Conservation (phyloP, 2,329 filamentous ascomycete genomes). For the Fusarium tuaranense region DNA sequence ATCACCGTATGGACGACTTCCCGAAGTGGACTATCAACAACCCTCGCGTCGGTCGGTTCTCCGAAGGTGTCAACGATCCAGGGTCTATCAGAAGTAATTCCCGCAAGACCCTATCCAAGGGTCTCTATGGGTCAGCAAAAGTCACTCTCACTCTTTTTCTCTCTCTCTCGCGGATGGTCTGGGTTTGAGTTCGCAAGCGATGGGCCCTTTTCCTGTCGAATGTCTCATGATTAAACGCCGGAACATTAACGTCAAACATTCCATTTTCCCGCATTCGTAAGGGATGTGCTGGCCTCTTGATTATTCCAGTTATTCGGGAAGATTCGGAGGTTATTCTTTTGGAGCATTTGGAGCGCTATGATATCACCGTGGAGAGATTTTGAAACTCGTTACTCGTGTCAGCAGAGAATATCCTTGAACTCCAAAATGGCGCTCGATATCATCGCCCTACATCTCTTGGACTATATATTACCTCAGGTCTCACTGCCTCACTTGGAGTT, state of each 20-base stretch:
- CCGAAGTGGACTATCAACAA: slow-evolving; percentile 19
- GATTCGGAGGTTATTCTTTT: slow-evolving; percentile 21
- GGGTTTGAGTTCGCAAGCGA: slow-evolving; percentile 20
- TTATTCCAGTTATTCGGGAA: slow-evolving; percentile 13
- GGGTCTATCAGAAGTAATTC: slow-evolving; percentile 14
- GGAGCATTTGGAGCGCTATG: slow-evolving; percentile 19
- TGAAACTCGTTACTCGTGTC: slow-evolving; percentile 12
- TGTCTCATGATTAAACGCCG: slow-evolving; percentile 17
- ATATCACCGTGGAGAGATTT: slow-evolving; percentile 23
- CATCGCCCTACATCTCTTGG: slow-evolving; percentile 20
- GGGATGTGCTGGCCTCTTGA: slow-evolving; percentile 13
- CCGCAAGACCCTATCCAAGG: slow-evolving; percentile 21
- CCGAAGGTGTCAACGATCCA: slow-evolving; percentile 10
- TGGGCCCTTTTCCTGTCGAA: slow-evolving; percentile 14
- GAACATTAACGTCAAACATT: slow-evolving; percentile 17
- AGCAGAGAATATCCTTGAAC: slow-evolving; percentile 12
- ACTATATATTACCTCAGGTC: slow-evolving; percentile 20
- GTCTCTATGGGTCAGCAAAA: slow-evolving; percentile 10
- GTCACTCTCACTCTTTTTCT: too few species aligned
- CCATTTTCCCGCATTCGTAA: slow-evolving; percentile 21
- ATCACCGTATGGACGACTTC: slow-evolving; percentile 13
- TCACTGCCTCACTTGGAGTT: slow-evolving; percentile 14
- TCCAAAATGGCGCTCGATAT: slow-evolving; percentile 14
- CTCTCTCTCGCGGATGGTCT: slow-evolving; percentile 15
- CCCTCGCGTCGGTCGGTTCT: background rate